These are phyloP conservation scores for Aspergillus pseudotamarii DNA, from an alignment of 2,329 filamentous ascomycete species.

Conservation along the genomic window DNA sequence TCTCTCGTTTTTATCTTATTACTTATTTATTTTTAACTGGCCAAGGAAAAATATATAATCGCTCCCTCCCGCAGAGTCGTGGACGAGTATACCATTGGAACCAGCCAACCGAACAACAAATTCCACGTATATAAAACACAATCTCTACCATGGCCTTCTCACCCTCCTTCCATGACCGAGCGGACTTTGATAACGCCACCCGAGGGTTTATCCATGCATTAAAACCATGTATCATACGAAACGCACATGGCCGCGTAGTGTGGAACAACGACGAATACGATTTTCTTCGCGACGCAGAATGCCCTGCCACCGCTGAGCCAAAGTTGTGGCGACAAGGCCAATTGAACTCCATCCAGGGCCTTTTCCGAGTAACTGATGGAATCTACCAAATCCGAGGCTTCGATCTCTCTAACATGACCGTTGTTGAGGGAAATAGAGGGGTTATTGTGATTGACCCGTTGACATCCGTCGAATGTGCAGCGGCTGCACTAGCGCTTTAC, in stretches of 20 bases:
- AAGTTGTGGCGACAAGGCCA: conserved; percentile 42
- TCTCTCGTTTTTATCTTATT: background rate
- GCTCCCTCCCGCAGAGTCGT: background rate
- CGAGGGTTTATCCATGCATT: conserved; percentile 26
- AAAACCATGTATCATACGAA: conserved; percentile 22
- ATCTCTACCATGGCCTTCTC: background rate
- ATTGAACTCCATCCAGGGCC: conserved; percentile 34
- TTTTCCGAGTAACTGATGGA: conserved; percentile 38
- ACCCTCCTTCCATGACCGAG: conserved; percentile 16
- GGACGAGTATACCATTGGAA: background rate
- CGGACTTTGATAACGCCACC: conserved; percentile 21
- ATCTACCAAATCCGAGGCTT: conserved; percentile 48
- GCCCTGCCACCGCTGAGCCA: conserved; percentile 32
- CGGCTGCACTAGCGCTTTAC: conserved; percentile 40
- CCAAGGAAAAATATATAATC: background rate
- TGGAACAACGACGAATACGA: conserved; percentile 37
- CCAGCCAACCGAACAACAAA: background rate
- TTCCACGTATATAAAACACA: background rate
- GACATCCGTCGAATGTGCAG: conserved; percentile 39
- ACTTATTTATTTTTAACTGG: background rate
- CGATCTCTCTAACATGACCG: conserved; percentile 47
- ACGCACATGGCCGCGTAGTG: conserved; percentile 30
- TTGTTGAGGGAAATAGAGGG: conserved; percentile 41
- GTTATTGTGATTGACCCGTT: conserved; percentile 46
- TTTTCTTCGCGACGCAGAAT: conserved; percentile 29